Evolutionary conservation across 345 rosid genomes (phyloP), one percentile per base, ranked within the genome.

Genomic region (Euclidium syriacum): DNA sequence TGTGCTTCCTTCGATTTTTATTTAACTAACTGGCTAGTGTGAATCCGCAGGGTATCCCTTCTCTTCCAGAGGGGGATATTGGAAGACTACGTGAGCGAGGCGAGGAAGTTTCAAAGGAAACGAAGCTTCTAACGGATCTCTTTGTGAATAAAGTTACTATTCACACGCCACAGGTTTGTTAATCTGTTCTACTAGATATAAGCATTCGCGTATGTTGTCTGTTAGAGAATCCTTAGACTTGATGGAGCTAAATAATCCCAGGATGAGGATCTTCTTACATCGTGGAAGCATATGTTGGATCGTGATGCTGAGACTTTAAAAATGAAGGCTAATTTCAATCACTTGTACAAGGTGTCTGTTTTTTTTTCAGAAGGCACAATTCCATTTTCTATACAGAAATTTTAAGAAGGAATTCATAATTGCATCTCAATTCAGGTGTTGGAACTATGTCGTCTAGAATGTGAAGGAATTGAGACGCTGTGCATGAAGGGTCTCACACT

Each of bases 141-240:
- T 91, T 91, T 75, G 87, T 84, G 6, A 91, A 91, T 62, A 84
- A 86, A 91, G 90, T 91, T 38, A 79, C 83, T 24, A 81, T 88
- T 77, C 90, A 91, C 72, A 70, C 83, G 85, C 96, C 98, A 33
- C 96, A 86, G 92, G 98, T 91, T 42, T 34, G 67, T 62, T 51
- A n/a, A 12, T n/a, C 42, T 49, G 42, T 19, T 66, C 41, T 46
- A 40, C 52, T 10, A n/a, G n/a, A n/a, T n/a, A 23, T 36, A 27
- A 42, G 58, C 46, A 19, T 25, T 44, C 64, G n/a, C 58, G 17
- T 65, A 38, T 30, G 58, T 20, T 39, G 24, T 56, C 20, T 74
- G 62, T 43, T 27, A 25, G 26, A 10, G 57, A 36, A 58, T 16
- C 47, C 11, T 24, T 19, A 30, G 42, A 67, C 50, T 29, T 49